Evolutionary conservation across 2,329 filamentous ascomycete genomes (phyloP), one percentile per base, ranked within the genome.

Genomic region (Scolecobasidium constrictum): DNA sequence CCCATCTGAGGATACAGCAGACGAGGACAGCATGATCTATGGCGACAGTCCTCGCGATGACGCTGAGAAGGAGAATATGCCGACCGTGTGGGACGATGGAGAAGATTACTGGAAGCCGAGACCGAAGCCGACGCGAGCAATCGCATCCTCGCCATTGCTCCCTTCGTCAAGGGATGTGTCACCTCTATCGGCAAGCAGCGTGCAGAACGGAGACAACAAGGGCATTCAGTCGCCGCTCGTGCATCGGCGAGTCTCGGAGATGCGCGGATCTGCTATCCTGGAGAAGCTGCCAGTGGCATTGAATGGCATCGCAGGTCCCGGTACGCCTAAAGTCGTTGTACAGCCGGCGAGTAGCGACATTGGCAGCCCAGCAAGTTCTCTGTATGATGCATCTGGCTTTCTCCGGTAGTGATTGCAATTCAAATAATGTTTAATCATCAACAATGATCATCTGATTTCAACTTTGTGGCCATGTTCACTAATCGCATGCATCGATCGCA

Each of bases 381-480:
- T 37, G 35, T 37, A 37, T 37, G 35, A 37, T 37, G 21, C 42
- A 13, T 12, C 17, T 21, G 40, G 34, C 12, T n/a, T 34, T n/a
- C 38, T 34, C 35, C n/a, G 31, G 15, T 9, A 15, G 9, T 31
- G 26, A 31, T 9, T n/a, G 9, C 26, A 31, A 31, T 31, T n/a
- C 15, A 31, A 31, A 31, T 31, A 31, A 31, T 31, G 26, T 31
- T 31, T 31, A 31, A 9, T 31, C 9, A 31, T 31, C 15, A 9
- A 31, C 9, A 31, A 15, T 31, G 9, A 31, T 31, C 26, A 31
- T 9, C 15, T 31, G 15, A 31, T 31, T n/a, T 31, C 26, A 15
- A 15, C 26, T 31, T n/a, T 31, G 26, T 31, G 26, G 9, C 9
- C 26, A 31, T 31, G 26, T 31, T 9, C 26, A 9, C 9, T 31